Percentiles rank a stretch among this genome's conserved stretches.
These are phyloP conservation scores for Zopfochytrium polystomum DNA, from an alignment of 371 early-diverging fungal genomes.

Conservation along the genomic window DNA sequence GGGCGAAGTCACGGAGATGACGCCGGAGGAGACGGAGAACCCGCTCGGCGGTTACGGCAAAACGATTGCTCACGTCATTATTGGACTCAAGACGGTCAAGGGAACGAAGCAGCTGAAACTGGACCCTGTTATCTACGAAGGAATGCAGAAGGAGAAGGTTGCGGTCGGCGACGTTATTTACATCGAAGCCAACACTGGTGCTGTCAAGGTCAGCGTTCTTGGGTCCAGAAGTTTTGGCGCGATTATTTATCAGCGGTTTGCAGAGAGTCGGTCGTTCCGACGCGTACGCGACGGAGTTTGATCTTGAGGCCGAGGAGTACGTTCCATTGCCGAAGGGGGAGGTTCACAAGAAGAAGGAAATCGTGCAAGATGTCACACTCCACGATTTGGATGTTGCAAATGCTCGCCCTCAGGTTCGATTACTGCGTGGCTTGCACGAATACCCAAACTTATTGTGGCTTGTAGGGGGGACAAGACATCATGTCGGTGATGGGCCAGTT, in stretches of 20 bases:
- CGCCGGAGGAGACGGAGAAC: slow-evolving; percentile 94
- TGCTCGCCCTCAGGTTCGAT: slow-evolving; percentile 76
- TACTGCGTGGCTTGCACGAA: not conserved
- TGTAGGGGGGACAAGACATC: slow-evolving; percentile 89
- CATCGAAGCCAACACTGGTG: slow-evolving; percentile 96
- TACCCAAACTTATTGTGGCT: not conserved
- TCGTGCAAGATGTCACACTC: slow-evolving; percentile 95
- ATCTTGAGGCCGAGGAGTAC: slow-evolving; percentile 94
- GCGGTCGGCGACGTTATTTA: slow-evolving; percentile 97
- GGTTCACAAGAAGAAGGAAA: slow-evolving; percentile 96
- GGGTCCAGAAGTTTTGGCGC: not conserved
- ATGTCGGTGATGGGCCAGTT: slow-evolving; percentile 97
- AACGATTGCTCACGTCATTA: slow-evolving; percentile 90
- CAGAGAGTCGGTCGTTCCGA: slow-evolving; percentile 95
- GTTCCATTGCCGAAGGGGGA: slow-evolving; percentile 99
- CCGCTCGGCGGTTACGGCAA: slow-evolving; percentile 91
- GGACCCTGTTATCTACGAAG: slow-evolving; percentile 96
- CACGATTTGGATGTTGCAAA: slow-evolving; percentile 99
- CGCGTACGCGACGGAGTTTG: slow-evolving; percentile 93
- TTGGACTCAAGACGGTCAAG: slow-evolving; percentile 97
- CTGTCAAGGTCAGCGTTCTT: slow-evolving; percentile 74
- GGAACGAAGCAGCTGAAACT: slow-evolving; percentile 97
- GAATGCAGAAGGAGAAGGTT: slow-evolving; percentile 95
- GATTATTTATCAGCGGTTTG: not conserved
- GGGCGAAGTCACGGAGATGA: slow-evolving; percentile 98